Evolutionary conservation across 768 basidiomycete species (phyloP), one percentile per base, ranked within the genome.

Genomic region (Psilocybe cyanescens): DNA sequence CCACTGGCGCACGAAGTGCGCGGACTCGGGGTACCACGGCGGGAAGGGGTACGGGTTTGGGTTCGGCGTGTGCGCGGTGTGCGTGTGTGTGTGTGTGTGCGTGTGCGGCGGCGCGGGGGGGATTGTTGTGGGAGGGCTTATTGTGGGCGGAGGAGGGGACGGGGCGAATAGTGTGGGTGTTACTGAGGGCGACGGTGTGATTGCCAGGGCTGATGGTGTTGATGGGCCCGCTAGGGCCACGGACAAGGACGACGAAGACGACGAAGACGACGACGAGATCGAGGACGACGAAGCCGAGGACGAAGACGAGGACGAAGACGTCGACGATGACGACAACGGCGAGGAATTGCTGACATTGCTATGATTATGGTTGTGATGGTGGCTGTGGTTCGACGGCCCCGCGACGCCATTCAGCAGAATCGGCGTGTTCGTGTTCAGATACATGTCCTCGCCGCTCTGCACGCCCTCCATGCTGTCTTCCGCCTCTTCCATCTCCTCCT

Each of bases 1-100:
- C 90, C 90, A 91, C 62, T 91, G 90, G 9, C 90, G 84, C 4
- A 91, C 89, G 61, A 91, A 91, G 73, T 91, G 89, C 0, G 88
- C 89, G 53, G 83, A 84, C 68, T 90, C 89, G 12, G 89, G 88
- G 63, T 84, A 86, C 89, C 88, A 91, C 0, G 82, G 80, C 0
- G 87, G 87, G 67, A 81, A 83, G 0, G 87, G 87, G 70, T 83
- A 90, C 1, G 89, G 89, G 60, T 89, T 89, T 0, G 77, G 76
- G 47, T 70, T 71, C 8, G 59, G 37, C 2, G 41, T 7, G 41
- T 11, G 14, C 41, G n/a, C 37, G 37, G 37, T 14, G 14, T 11
- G 55, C 24, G 24, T 24, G 24, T 24, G 24, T 2, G 2, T 24
- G 24, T 19, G 19, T 2, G 19, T 19, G 19, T 24, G 24, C 24